Percentiles rank a stretch among this genome's conserved stretches.
phyloP scores from a whole-genome alignment of 495 filamentous ascomycete species.

The Podospora conica region DNA sequence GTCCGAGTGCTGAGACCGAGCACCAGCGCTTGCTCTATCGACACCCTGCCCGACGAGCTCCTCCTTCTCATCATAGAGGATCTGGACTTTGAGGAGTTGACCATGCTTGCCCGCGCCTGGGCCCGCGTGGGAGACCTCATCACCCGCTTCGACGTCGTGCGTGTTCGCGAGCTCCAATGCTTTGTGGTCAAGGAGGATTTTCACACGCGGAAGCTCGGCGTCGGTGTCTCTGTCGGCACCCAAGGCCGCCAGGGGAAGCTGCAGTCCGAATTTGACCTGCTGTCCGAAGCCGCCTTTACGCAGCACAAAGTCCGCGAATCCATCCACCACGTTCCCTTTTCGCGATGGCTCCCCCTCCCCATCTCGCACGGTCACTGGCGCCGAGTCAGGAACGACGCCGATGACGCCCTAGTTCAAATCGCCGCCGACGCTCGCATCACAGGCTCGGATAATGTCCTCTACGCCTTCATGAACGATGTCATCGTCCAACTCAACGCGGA shows the following conservation, averaged over 20 bases:
- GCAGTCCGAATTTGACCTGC: constrained; percentile 46
- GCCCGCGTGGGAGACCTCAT: constrained; percentile 30
- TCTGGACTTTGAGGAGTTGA: constrained; percentile 36
- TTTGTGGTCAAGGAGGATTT: constrained; percentile 45
- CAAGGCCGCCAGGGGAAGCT: constrained; percentile 19
- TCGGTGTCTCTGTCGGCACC: constrained; percentile 32
- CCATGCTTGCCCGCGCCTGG: constrained; percentile 35
- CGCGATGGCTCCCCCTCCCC: constrained; percentile 44
- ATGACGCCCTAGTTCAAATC: constrained; percentile 17
- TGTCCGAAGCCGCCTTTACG: constrained; percentile 37
- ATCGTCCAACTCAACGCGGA: constrained; percentile 43
- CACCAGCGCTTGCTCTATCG: constrained; percentile 11
- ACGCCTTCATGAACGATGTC: constrained; percentile 47
- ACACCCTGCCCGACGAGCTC: constrained; percentile 36
- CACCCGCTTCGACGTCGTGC: constrained; percentile 36
- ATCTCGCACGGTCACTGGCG: constrained; percentile 43
- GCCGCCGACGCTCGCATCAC: constrained; percentile 4
- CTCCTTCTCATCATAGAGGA: constrained; percentile 32
- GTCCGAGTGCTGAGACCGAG: neutral
- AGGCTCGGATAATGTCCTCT: constrained; percentile 32
- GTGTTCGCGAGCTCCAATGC: constrained; percentile 45
- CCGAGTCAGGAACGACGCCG: constrained; percentile 23
- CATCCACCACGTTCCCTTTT: constrained; percentile 36
- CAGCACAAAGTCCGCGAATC: constrained; percentile 29
- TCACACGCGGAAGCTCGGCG: constrained; percentile 34